These are phyloP conservation scores for Yamadazyma conglobata DNA, from an alignment of 1,139 yeast species.

Conservation along the genomic window DNA sequence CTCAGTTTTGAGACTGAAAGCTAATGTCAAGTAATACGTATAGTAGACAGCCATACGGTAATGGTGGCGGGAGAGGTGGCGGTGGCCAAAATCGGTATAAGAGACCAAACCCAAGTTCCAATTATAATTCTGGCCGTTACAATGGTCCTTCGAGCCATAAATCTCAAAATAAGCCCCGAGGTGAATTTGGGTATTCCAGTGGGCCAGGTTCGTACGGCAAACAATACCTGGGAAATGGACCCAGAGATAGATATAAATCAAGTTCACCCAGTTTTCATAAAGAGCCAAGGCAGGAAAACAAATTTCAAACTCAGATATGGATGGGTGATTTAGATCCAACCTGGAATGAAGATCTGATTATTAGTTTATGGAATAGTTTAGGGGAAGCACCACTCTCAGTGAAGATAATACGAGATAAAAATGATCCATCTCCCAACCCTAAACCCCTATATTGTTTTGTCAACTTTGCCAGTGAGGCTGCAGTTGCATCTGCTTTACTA, in stretches of 20 bases:
- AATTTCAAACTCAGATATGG: slow-evolving; percentile 50
- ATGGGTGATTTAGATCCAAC: slow-evolving; percentile 93
- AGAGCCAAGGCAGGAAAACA: slow-evolving; percentile 1
- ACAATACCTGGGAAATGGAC: not conserved
- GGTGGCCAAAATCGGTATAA: not conserved
- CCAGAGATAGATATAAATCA: not conserved
- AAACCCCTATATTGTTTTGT: slow-evolving; percentile 69
- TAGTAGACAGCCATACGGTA: slow-evolving; percentile 1
- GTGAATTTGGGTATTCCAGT: not conserved
- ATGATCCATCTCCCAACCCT: slow-evolving; percentile 14
- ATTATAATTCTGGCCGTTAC: slow-evolving; percentile 1
- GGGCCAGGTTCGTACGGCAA: not conserved
- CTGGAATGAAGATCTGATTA: slow-evolving; percentile 73
- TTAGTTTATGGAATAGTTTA: slow-evolving; percentile 56
- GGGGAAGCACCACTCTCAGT: slow-evolving; percentile 38
- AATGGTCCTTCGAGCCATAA: slow-evolving; percentile 1
- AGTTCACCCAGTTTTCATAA: no score
- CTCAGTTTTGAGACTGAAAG: slow-evolving; percentile 1
- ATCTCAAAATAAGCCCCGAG: not conserved
- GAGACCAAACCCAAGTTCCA: not conserved
- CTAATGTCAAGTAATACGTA: slow-evolving; percentile 1
- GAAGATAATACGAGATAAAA: slow-evolving; percentile 37
- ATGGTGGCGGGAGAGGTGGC: not conserved
- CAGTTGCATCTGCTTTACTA: slow-evolving; percentile 67
- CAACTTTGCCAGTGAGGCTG: slow-evolving; percentile 63